Conservation (phyloP, 2,329 filamentous ascomycete genomes). For the Colletotrichum sp. region DNA sequence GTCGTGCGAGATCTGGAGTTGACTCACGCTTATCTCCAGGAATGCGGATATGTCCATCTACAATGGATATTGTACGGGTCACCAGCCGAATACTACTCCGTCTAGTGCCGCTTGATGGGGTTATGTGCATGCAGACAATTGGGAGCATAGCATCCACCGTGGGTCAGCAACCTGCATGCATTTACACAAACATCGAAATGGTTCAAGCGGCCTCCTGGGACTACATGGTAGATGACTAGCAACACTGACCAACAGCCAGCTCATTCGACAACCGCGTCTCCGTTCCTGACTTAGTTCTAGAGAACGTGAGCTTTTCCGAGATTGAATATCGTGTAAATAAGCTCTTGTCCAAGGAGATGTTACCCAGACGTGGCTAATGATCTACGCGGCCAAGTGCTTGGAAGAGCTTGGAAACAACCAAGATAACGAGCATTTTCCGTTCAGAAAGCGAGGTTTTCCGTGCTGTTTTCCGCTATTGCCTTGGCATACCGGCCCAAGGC, state of each 20-base stretch:
- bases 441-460: background rate
- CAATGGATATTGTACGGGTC: background rate
- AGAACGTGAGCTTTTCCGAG: background rate
- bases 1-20: background rate
- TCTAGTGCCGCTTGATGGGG: background rate
- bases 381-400: background rate
- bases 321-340: background rate
- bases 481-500: background rate
- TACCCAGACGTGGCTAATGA: background rate
- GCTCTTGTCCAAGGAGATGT: background rate
- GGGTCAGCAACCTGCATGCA: background rate
- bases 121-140: background rate
- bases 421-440: background rate
- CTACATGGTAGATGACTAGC: background rate
- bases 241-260: background rate
- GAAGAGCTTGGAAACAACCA: background rate
- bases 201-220: background rate
- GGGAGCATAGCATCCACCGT: background rate
- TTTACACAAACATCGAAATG: background rate
- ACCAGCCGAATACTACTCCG: background rate
- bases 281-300: background rate
- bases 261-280: background rate
- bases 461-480: conserved; percentile 2
- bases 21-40: background rate
- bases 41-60: background rate